phyloP scores from a whole-genome alignment of 345 rosid species.

The Angophora floribunda region DNA sequence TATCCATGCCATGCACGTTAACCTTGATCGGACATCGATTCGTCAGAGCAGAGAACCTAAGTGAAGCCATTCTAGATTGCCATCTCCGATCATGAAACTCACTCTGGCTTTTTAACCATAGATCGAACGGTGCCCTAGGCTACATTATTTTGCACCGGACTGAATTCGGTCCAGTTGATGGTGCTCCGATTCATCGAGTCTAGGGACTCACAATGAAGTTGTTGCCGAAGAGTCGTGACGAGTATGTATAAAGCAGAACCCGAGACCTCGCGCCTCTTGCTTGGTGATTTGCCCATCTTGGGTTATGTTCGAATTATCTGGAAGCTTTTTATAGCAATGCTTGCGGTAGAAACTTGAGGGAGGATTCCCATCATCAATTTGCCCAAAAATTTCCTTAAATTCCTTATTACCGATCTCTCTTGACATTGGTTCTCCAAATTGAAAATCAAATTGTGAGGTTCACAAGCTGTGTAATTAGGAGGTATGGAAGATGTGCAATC shows the following conservation, averaged over 20 bases:
- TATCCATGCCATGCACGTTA: background rate
- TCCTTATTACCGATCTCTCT: background rate
- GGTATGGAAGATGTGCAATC: background rate
- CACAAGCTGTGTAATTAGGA: background rate
- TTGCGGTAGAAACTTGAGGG: background rate
- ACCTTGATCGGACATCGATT: background rate
- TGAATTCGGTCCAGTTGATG: background rate
- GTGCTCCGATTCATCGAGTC: background rate
- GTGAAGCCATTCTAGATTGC: background rate
- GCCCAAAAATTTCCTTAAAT: background rate
- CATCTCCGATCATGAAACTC: background rate
- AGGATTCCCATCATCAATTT: background rate
- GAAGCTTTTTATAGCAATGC: background rate
- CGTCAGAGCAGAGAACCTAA: background rate
- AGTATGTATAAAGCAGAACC: background rate
- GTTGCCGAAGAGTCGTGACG: background rate
- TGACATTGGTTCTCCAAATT: background rate
- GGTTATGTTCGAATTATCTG: background rate
- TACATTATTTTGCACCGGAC: background rate
- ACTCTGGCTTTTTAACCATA: background rate
- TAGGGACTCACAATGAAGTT: background rate
- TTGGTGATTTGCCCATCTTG: background rate
- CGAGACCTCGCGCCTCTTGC: background rate
- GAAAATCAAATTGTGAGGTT: background rate
- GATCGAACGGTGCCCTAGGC: background rate